Conservation (phyloP, 805 yeast genomes). For the Candida succiphila region DNA sequence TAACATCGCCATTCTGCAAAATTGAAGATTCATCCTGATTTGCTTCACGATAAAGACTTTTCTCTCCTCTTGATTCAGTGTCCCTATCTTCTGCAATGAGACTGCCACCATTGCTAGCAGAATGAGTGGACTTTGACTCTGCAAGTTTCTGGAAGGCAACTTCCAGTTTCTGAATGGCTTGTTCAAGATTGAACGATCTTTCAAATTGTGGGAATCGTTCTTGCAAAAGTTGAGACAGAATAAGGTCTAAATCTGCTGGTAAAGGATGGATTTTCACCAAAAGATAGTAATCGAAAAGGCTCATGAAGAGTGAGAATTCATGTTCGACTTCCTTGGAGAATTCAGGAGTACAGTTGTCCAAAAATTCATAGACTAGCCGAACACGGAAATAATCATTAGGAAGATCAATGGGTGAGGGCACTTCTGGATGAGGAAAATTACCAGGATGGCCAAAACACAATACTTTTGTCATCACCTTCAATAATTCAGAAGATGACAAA, state of each 20-base stretch:
- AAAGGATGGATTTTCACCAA: conserved; percentile 51
- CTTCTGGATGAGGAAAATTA: conserved; percentile 41
- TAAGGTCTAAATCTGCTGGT: conserved; percentile 52
- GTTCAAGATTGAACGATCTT: conserved; percentile 27
- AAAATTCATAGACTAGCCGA: conserved; percentile 37
- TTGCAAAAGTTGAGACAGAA: conserved; percentile 32
- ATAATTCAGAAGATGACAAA: conserved; percentile 33
- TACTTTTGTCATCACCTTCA: conserved; percentile 45
- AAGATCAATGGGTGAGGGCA: conserved; percentile 38
- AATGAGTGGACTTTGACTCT: too few species aligned
- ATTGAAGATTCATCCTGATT: conserved; percentile 20
- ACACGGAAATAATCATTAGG: conserved; percentile 67
- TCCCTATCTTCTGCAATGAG: background rate
- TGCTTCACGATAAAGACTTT: conserved; percentile 10
- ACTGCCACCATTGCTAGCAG: too few species aligned
- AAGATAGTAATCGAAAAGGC: conserved; percentile 63
- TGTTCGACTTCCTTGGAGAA: conserved; percentile 6
- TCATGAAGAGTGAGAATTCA: conserved; percentile 31
- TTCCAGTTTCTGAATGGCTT: conserved; percentile 32
- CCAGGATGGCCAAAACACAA: conserved; percentile 57
- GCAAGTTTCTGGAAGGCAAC: too few species aligned
- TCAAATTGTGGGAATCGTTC: conserved; percentile 21
- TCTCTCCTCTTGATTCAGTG: conserved; percentile 7
- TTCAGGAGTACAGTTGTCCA: conserved; percentile 20
- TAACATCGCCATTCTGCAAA: conserved; percentile 14